Evolutionary conservation across 306 rosid species (phyloP), one percentile per base, ranked within the genome.

Genomic region (Cicer judaicum): DNA sequence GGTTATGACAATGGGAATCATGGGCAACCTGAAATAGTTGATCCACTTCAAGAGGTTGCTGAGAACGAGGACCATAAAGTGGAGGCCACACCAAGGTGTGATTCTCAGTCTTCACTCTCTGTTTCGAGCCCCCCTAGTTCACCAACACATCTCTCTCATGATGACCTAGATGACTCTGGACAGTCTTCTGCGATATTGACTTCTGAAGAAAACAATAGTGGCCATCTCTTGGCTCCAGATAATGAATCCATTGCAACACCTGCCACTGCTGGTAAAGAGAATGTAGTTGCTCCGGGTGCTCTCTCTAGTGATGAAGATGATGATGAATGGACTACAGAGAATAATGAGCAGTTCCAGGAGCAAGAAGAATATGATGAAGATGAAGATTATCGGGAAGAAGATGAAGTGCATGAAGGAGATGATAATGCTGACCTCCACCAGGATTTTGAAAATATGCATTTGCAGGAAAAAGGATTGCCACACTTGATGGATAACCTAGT

Each of bases 321-420:
- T 81, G 98, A 89, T 54, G 98, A 93, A 66, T 94, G 98, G 98
- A 80, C 90, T 75, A 61, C 82, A 69, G 97, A 85, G 84, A 88
- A 87, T 66, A 85, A 86, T 65, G 96, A 88, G 54, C 92, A 78
- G 60, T 79, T 89, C 81, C 98, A 91, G 81, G 94, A 91, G 75
- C 98, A 94, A 78, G 98, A 91, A 80, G 98, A 94, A 80, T 93
- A 93, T 80, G 98, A 93, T 73, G 98, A 93, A 79, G 97, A 93
- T 77, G 98, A 89, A 73, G 97, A 93, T 70, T 94, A 89, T 47
- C 86, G 71, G 80, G 98, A 91, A 84, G 98, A 93, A 82, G 97
- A 93, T 78, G 98, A 94, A 80, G 96, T 87, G 68, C 97, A 89
- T 69, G 97, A 88, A 77, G 93, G 79, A 72, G 93, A 92, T 75